phyloP scores from a whole-genome alignment of 345 rosid genomes.

The Viola odorata region DNA sequence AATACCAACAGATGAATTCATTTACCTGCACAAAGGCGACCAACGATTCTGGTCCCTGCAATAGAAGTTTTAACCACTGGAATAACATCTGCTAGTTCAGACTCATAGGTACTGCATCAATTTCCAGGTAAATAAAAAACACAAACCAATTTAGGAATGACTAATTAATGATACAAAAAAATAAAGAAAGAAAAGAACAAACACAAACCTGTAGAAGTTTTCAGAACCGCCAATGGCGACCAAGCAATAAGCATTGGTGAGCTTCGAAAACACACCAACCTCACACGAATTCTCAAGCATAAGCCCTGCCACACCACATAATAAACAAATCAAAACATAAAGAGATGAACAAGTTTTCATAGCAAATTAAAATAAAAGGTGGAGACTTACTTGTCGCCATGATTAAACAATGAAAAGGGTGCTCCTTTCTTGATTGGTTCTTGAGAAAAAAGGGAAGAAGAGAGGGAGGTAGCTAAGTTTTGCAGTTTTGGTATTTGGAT shows the following conservation, averaged over 20 bases:
- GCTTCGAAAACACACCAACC: slow-evolving; percentile 80
- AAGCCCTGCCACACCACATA: slow-evolving; percentile 41
- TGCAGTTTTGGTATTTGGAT: not conserved
- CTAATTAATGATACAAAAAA: not conserved
- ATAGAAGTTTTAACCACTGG: slow-evolving; percentile 90
- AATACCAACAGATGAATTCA: not conserved
- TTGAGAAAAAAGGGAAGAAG: not conserved
- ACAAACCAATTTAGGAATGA: not conserved
- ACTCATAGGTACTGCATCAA: slow-evolving; percentile 54
- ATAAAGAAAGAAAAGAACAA: not conserved
- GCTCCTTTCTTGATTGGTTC: not conserved
- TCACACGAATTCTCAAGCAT: slow-evolving; percentile 84
- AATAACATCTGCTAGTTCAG: slow-evolving; percentile 71
- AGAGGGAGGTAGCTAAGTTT: not conserved
- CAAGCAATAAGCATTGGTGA: slow-evolving; percentile 83
- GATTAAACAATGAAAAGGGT: not conserved
- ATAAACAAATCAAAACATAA: not conserved
- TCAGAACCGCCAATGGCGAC: slow-evolving; percentile 86
- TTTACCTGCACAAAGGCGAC: slow-evolving; percentile 82
- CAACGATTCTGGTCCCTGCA: slow-evolving; percentile 76
- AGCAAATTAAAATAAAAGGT: not conserved
- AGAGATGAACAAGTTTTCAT: not conserved
- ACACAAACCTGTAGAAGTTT: slow-evolving; percentile 64
- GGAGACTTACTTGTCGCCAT: slow-evolving; percentile 35
- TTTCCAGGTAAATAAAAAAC: not conserved